These are phyloP conservation scores for Alnus glutinosa DNA, from an alignment of 306 rosid genomes.

Conservation along the genomic window DNA sequence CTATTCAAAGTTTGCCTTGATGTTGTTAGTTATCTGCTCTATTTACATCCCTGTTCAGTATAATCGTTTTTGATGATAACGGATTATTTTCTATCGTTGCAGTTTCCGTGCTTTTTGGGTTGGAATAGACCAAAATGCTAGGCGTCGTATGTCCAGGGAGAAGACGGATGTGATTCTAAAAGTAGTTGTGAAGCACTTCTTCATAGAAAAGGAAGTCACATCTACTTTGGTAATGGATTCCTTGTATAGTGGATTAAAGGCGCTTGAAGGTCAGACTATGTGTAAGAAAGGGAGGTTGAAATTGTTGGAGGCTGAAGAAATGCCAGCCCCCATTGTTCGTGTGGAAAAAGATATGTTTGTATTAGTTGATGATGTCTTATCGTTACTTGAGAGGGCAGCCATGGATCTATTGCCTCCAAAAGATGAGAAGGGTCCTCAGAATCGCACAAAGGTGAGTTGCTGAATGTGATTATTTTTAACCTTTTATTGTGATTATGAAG, in stretches of 20 bases:
- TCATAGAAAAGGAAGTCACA: conserved; percentile 96
- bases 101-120: conserved; percentile 93
- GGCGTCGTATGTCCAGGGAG: conserved; percentile 90
- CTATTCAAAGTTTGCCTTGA: not conserved
- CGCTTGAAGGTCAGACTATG: conserved; percentile 86
- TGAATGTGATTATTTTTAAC: not conserved
- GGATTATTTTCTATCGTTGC: conserved; percentile 31
- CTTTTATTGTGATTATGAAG: not conserved
- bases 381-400: conserved; percentile 92
- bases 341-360: conserved; percentile 87
- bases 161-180: conserved; percentile 83
- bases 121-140: conserved; percentile 85
- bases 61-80: conserved; percentile 25
- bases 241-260: conserved; percentile 92
- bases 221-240: conserved; percentile 99
- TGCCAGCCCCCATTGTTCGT: conserved; percentile 87
- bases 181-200: conserved; percentile 89
- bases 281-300: conserved; percentile 62
- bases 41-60: not conserved
- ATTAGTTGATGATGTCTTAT: conserved; percentile 85
- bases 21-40: not conserved
- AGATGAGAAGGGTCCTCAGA: conserved; percentile 99
- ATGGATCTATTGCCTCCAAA: conserved; percentile 96
- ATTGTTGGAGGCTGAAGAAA: conserved; percentile 74
- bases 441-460: conserved; percentile 86